These are phyloP conservation scores for Chlorencoelia australis DNA, from an alignment of 2,329 filamentous ascomycete species.

Conservation along the genomic window DNA sequence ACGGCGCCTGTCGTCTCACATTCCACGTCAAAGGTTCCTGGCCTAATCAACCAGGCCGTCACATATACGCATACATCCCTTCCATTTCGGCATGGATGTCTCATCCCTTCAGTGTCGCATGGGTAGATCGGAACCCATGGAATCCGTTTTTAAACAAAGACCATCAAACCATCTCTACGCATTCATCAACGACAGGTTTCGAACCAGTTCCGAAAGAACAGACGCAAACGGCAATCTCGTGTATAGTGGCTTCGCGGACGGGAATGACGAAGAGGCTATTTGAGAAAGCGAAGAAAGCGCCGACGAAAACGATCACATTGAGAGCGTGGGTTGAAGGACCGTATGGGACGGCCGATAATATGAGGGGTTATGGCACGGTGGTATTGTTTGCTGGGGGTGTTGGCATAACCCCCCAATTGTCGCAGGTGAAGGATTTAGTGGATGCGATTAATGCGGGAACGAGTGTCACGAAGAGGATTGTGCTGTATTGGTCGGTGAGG, in stretches of 20 bases:
- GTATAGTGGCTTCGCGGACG: too few relatives aligned
- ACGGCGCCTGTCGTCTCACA: constrained; percentile 61
- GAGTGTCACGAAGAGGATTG: constrained; percentile 56
- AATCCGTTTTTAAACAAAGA: too few relatives aligned
- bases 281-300: too few relatives aligned
- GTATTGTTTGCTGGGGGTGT: constrained; percentile 71
- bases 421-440: constrained; percentile 61
- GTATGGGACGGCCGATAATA: constrained; percentile 57
- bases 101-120: constrained; percentile 68
- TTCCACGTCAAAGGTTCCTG: constrained; percentile 63
- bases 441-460: constrained; percentile 54
- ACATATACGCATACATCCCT: constrained; percentile 68
- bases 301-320: constrained; percentile 48
- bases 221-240: too few relatives aligned
- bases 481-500: constrained; percentile 68
- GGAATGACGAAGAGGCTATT: too few relatives aligned
- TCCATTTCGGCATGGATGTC: constrained; percentile 61
- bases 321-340: constrained; percentile 62
- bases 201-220: too few relatives aligned
- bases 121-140: constrained; percentile 60
- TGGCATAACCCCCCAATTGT: constrained; percentile 68
- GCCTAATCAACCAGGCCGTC: constrained; percentile 61
- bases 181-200: too few relatives aligned
- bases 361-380: constrained; percentile 65
- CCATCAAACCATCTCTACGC: too few relatives aligned